These are phyloP conservation scores for Enterospora canceri DNA, from an alignment of 371 early-diverging fungal species.

Conservation along the genomic window DNA sequence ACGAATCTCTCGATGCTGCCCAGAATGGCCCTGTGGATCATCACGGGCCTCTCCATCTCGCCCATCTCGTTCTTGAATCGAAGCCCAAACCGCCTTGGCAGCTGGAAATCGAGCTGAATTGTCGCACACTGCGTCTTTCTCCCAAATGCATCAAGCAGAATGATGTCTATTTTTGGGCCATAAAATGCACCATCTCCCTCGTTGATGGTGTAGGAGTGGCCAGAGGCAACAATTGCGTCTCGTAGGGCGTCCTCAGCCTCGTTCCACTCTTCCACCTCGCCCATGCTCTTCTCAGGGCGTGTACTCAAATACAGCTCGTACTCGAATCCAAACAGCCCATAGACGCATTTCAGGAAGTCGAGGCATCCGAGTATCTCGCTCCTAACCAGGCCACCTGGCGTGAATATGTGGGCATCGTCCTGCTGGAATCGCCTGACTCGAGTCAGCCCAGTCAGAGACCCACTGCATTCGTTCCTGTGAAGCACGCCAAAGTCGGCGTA, in stretches of 20 bases:
- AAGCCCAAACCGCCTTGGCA: constrained; percentile 77
- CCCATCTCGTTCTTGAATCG: constrained; percentile 64
- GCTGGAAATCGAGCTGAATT: constrained; percentile 89
- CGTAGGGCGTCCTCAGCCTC: constrained; percentile 69
- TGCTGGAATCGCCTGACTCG: constrained; percentile 97
- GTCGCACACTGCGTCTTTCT: constrained; percentile 92
- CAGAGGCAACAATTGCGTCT: constrained; percentile 66
- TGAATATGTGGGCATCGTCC: constrained; percentile 98
- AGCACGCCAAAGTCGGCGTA: constrained; percentile 95
- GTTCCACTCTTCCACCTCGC: constrained; percentile 76
- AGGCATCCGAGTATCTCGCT: constrained; percentile 68
- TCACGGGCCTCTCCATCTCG: constrained; percentile 71
- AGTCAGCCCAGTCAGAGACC: constrained; percentile 86
- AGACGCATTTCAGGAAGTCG: constrained; percentile 72
- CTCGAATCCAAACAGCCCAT: constrained; percentile 66
- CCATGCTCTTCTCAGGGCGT: constrained; percentile 84
- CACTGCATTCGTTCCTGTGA: constrained; percentile 91
- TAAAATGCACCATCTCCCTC: constrained; percentile 99
- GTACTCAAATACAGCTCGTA: constrained; percentile 78
- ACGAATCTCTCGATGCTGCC: constrained; percentile 93
- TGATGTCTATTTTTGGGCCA: constrained; percentile 98
- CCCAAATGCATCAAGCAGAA: constrained; percentile 76
- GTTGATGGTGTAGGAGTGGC: constrained; percentile 71
- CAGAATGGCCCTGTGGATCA: constrained; percentile 93
- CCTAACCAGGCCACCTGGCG: constrained; percentile 67